phyloP scores from a whole-genome alignment of 306 rosid genomes.

The Herpetospermum pedunculosum region DNA sequence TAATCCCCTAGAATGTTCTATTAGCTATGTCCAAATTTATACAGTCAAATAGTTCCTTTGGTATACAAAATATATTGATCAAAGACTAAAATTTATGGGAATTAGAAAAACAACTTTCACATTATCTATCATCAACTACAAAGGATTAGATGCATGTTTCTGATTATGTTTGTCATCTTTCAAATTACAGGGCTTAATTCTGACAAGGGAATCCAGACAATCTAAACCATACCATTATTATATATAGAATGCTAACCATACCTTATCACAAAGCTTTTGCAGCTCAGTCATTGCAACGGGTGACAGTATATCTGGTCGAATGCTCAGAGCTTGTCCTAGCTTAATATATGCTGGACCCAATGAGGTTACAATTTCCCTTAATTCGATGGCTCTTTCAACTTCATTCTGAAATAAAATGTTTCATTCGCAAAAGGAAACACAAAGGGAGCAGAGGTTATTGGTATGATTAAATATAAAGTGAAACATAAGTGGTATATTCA shows the following conservation, averaged over 20 bases:
- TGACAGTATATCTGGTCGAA: conserved; percentile 90
- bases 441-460: background rate
- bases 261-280: conserved; percentile 98
- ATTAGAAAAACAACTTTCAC: background rate
- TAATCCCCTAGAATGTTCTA: background rate
- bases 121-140: background rate
- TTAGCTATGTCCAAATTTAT: background rate
- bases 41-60: background rate
- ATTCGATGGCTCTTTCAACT: conserved; percentile 88
- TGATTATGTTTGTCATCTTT: background rate
- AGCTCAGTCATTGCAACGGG: conserved; percentile 92
- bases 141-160: background rate
- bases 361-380: conserved; percentile 94
- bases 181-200: background rate
- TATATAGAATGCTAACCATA: conserved; percentile 7
- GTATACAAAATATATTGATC: background rate
- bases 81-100: background rate
- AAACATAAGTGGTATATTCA: background rate
- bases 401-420: conserved; percentile 55
- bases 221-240: background rate
- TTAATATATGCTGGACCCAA: conserved; percentile 98
- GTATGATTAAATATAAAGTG: background rate
- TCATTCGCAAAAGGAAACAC: background rate
- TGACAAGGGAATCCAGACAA: background rate
- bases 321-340: conserved; percentile 98